A percentile compares a stretch with the other conserved stretches of the same genome.
phyloP scores from a whole-genome alignment of 495 filamentous ascomycete genomes.

The Symbiotaphrina buchneri region DNA sequence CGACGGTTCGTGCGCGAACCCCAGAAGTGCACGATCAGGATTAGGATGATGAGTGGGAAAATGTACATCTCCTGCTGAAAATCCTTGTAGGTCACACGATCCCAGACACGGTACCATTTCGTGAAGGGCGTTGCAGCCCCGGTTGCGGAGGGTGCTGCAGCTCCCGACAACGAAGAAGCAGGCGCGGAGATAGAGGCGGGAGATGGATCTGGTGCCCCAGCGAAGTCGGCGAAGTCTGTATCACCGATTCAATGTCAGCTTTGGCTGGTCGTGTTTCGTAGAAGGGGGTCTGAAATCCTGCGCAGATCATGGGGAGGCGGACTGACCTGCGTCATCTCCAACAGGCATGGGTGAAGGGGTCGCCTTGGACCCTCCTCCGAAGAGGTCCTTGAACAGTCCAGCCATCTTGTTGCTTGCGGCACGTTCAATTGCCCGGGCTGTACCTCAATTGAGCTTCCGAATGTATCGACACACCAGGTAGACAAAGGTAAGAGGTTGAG shows the following conservation, averaged over 20 bases:
- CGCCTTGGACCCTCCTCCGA: conserved; percentile 35
- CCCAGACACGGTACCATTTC: conserved; percentile 92
- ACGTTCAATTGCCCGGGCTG: no score
- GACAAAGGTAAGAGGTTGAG: no score
- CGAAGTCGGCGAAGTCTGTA: conserved; percentile 62
- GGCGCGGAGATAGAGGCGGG: conserved; percentile 24
- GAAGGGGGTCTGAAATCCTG: not conserved
- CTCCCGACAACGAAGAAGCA: conserved; percentile 16
- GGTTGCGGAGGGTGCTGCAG: conserved; percentile 15
- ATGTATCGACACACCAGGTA: no score
- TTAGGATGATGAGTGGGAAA: conserved; percentile 42
- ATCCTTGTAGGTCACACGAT: conserved; percentile 57
- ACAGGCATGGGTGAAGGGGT: conserved; percentile 21
- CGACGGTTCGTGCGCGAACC: conserved; percentile 59
- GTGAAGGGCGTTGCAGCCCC: conserved; percentile 38
- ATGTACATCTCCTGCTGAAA: conserved; percentile 79
- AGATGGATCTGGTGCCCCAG: conserved; percentile 38
- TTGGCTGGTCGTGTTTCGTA: no score
- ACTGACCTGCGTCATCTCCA: conserved; percentile 23
- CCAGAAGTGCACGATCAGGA: conserved; percentile 63
- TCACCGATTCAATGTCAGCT: not conserved
- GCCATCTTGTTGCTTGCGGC: no score
- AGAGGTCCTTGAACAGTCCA: conserved; percentile 41
- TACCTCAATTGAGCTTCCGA: no score
- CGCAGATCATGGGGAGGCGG: not conserved